Percentiles rank a stretch among this genome's conserved stretches.
These are phyloP conservation scores for Mrakiaceae sp. DNA, from an alignment of 1,284 basidiomycete species.

Conservation along the genomic window DNA sequence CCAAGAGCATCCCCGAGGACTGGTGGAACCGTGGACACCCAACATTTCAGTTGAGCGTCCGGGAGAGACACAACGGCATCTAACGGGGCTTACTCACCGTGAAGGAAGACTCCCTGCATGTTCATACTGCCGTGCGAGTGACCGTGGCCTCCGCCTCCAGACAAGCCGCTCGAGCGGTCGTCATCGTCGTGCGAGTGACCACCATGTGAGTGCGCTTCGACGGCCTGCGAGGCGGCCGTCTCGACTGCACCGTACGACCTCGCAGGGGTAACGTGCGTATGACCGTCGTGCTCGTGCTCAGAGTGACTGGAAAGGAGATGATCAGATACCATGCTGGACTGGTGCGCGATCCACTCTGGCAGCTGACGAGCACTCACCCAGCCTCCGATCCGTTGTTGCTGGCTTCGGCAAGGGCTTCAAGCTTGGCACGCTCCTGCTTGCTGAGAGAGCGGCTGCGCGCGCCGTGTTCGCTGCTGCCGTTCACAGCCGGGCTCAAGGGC, in stretches of 20 bases:
- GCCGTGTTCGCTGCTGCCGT: background rate
- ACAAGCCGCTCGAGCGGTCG: slow-evolving; percentile 7
- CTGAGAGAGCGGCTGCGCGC: background rate
- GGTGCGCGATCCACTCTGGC: slow-evolving; percentile 13
- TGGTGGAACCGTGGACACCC: slow-evolving; percentile 62
- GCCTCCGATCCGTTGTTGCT: background rate
- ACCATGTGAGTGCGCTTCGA: slow-evolving; percentile 20
- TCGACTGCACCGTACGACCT: slow-evolving; percentile 16
- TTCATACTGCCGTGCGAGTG: slow-evolving; percentile 80
- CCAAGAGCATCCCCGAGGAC: slow-evolving; percentile 94
- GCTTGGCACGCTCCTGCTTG: background rate
- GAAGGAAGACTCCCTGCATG: slow-evolving; percentile 86
- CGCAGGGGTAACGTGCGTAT: slow-evolving; percentile 23
- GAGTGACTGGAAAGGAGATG: slow-evolving; percentile 1
- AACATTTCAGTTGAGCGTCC: background rate
- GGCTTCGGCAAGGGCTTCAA: background rate
- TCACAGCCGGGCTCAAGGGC: slow-evolving; percentile 5
- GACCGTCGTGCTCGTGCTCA: slow-evolving; percentile 24
- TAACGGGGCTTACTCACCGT: slow-evolving; percentile 31
- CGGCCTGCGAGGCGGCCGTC: slow-evolving; percentile 19
- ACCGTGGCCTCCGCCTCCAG: slow-evolving; percentile 30
- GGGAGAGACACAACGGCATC: background rate
- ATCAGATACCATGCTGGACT: slow-evolving; percentile 14
- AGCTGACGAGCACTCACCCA: background rate
- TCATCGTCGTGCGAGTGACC: slow-evolving; percentile 20